These are phyloP conservation scores for Cucumis melo DNA, from an alignment of 306 rosid genomes.

Conservation along the genomic window DNA sequence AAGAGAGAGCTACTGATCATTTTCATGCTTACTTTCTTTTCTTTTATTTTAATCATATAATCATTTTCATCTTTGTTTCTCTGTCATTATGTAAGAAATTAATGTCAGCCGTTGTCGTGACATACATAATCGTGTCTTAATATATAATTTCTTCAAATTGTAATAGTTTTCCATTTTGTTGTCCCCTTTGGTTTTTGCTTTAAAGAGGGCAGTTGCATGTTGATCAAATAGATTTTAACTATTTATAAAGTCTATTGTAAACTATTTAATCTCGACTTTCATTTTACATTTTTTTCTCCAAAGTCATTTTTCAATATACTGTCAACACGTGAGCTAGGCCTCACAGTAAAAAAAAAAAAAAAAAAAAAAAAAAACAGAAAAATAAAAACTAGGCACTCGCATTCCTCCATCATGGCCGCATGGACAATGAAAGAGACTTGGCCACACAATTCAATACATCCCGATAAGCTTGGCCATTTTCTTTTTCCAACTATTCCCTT, in stretches of 20 bases:
- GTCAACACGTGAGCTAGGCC: neutral
- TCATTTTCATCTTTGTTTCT: neutral
- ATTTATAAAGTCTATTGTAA: neutral
- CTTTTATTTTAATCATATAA: neutral
- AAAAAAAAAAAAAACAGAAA: too few species aligned
- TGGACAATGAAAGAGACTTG: neutral
- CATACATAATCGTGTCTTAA: slow-evolving; percentile 1
- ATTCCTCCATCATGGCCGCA: neutral
- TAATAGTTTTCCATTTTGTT: neutral
- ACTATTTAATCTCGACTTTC: neutral
- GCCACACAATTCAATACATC: neutral
- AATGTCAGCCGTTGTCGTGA: neutral
- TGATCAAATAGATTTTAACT: neutral
- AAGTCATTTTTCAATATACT: neutral
- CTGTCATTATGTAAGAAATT: neutral
- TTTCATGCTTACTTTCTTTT: neutral
- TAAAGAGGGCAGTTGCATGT: neutral
- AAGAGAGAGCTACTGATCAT: slow-evolving; percentile 2
- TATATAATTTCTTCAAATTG: neutral
- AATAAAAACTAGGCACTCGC: slow-evolving; percentile 1
- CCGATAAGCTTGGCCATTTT: neutral
- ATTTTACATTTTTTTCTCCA: neutral
- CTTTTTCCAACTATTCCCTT: neutral
- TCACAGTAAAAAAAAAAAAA: neutral
- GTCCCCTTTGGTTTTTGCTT: neutral